Percentiles rank a stretch among this genome's conserved stretches.
Conservation (phyloP, 177 flowering plant species). For the Viscum album region DNA sequence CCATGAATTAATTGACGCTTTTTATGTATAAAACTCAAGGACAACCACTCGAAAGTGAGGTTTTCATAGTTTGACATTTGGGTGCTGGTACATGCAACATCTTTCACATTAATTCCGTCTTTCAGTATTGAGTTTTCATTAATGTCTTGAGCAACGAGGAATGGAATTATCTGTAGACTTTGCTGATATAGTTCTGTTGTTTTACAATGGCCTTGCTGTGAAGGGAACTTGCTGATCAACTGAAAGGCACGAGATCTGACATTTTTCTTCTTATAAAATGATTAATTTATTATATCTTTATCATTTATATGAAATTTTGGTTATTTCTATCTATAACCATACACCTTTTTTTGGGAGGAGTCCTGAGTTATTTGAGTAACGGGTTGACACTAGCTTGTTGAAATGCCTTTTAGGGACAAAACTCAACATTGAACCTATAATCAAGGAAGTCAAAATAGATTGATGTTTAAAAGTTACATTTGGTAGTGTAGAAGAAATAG, state of each 20-base stretch:
- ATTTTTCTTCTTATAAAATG: not conserved
- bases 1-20: constrained; percentile 10
- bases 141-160: not conserved
- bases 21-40: constrained; percentile 11
- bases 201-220: constrained; percentile 58
- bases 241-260: constrained; percentile 28
- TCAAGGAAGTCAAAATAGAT: too few species aligned
- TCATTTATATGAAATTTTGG: not conserved
- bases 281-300: not conserved
- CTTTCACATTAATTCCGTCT: not conserved
- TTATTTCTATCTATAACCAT: too few species aligned
- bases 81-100: constrained; percentile 25
- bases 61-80: constrained; percentile 5
- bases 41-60: constrained; percentile 12
- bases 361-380: too few species aligned
- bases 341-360: too few species aligned
- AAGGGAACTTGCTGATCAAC: constrained; percentile 66
- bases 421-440: too few species aligned
- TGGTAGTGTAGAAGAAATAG: too few species aligned
- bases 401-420: too few species aligned
- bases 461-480: too few species aligned
- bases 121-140: not conserved
- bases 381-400: too few species aligned
- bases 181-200: constrained; percentile 68
- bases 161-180: constrained; percentile 33